Evolutionary conservation across 257 asterid species (phyloP).

Genomic region (Mitragyna speciosa): DNA sequence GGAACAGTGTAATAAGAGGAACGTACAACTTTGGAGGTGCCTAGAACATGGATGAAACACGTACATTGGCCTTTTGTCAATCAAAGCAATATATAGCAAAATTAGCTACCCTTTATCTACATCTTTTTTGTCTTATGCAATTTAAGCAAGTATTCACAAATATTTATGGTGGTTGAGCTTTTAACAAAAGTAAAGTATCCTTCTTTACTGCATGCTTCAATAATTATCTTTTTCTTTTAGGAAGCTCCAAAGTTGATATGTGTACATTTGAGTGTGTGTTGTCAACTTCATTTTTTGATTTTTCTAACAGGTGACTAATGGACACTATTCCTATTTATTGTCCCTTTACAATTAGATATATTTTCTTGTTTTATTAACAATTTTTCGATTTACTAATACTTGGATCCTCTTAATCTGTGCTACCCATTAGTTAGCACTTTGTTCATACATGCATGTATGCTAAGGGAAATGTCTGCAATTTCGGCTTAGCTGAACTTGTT

Average conservation of each 20-base stretch:
- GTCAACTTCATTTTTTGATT: neutral
- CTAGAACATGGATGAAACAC: neutral
- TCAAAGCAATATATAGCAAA: constrained; percentile 9
- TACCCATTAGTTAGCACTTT: too few species aligned
- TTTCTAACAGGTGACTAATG: too few species aligned
- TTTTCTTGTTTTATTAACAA: too few species aligned
- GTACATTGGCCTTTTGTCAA: neutral
- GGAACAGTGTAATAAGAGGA: too few species aligned
- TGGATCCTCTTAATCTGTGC: too few species aligned
- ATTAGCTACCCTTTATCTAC: constrained; percentile 3
- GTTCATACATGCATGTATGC: neutral
- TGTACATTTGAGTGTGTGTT: neutral
- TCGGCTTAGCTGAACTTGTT: neutral
- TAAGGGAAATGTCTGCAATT: constrained; percentile 9
- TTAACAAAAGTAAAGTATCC: neutral
- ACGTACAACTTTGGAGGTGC: too few species aligned
- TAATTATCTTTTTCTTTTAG: neutral
- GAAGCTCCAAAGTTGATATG: neutral
- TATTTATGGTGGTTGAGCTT: neutral
- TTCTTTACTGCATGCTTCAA: neutral
- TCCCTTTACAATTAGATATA: too few species aligned
- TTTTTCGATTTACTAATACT: too few species aligned
- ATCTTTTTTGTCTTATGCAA: constrained; percentile 16
- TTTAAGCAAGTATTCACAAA: constrained; percentile 4
- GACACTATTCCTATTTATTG: too few species aligned